Evolutionary conservation across 2,329 filamentous ascomycete species (phyloP), one percentile per base, ranked within the genome.

Genomic region (Claviceps digitariae): DNA sequence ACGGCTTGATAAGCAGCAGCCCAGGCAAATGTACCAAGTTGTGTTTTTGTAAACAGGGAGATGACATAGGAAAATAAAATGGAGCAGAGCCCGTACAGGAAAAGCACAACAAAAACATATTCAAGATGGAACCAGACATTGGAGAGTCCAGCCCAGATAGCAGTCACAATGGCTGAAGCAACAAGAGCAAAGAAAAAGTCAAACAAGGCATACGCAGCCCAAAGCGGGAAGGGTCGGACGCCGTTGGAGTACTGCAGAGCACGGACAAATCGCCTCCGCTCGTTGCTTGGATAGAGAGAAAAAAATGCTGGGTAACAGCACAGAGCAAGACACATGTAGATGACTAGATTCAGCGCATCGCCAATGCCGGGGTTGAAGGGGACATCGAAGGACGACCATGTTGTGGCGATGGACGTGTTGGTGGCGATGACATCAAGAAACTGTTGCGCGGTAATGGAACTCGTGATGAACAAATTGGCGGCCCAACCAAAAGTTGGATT

Each of bases 161-260:
- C 79, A 23, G 83, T 80, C 9, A 80, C 75, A 10, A 93, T 61
- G 8, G 82, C 81, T 21, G 83, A 82, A 27, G 82, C 78, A 15
- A 65, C 53, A 15, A 94, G 64, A 1, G 89, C 83, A 53, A 94
- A 82, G 45, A 79, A 64, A 58, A 90, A 89, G 69, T 96, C 90
- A 62, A 95, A 95, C 0, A 74, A 63, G 1, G 86, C 74, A 63
- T 96, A 94, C 1, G 90, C 87, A 5, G 87, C 68, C 90, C 91
- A 96, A 1, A 96, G 73, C 0, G 90, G 88, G 9, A 87, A 73
- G 0, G 87, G 84, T 13, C 87, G 77, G 29, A 95, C 89, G 48
- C 90, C 90, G 63, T 95, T 96, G 52, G 87, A 94, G 68, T 95
- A 96, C 66, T 96, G 85, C 31, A 96, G 73, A 17, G 86, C 86